Percentiles rank a stretch among this genome's conserved stretches.
phyloP scores from a whole-genome alignment of 2,329 filamentous ascomycete species.

The Exophiala bonariae region DNA sequence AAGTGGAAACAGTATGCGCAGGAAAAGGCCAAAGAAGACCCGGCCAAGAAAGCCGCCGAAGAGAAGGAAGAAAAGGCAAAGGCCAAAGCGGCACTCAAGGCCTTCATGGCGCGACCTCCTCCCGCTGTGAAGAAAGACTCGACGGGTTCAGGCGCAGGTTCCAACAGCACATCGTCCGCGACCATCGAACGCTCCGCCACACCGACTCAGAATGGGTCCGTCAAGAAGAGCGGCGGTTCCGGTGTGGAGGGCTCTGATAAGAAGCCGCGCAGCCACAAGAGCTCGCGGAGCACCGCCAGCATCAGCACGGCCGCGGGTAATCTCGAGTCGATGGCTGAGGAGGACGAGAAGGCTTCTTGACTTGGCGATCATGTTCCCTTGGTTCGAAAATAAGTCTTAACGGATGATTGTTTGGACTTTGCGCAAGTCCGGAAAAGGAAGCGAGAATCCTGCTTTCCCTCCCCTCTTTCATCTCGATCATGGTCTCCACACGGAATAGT shows the following conservation, averaged over 20 bases:
- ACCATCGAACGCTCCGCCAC: slow-evolving; percentile 9
- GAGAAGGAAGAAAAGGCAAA: slow-evolving; percentile 30
- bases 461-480: too few species aligned
- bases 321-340: slow-evolving; percentile 23
- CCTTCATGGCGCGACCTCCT: slow-evolving; percentile 26
- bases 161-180: slow-evolving; percentile 3
- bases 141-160: too few species aligned
- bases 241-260: neutral
- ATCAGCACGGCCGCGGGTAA: slow-evolving; percentile 7
- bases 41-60: slow-evolving; percentile 25
- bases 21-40: slow-evolving; percentile 29
- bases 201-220: slow-evolving; percentile 13
- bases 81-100: slow-evolving; percentile 26
- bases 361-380: too few species aligned
- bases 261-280: slow-evolving; percentile 12
- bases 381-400: too few species aligned
- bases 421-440: too few species aligned
- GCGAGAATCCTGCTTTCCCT: too few species aligned
- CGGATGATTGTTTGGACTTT: too few species aligned
- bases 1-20: slow-evolving; percentile 85
- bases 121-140: slow-evolving; percentile 22
- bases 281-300: slow-evolving; percentile 15
- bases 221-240: slow-evolving; percentile 10
- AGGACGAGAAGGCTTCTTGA: slow-evolving; percentile 21
- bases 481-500: too few species aligned